A percentile compares a stretch with the other conserved stretches of the same genome.
Evolutionary conservation across 805 yeast genomes (phyloP).

Genomic region (Maudiozyma serrabonitensis): DNA sequence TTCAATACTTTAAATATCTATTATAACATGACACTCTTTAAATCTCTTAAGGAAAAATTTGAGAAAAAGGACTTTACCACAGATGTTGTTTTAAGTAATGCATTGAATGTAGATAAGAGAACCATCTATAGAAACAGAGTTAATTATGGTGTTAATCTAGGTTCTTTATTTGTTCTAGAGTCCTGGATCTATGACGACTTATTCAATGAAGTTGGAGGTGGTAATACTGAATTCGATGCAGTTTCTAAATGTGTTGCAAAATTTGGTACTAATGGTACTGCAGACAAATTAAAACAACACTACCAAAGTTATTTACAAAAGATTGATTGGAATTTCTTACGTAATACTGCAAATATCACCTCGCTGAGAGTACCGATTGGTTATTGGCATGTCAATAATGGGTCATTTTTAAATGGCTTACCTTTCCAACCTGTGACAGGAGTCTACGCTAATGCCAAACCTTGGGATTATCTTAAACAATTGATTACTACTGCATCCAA

Average conservation of each 20-base stretch:
- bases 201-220: slow-evolving; percentile 48
- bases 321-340: slow-evolving; percentile 74
- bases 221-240: slow-evolving; percentile 69
- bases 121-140: slow-evolving; percentile 50
- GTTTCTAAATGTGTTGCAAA: slow-evolving; percentile 39
- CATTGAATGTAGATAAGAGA: slow-evolving; percentile 24
- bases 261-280: slow-evolving; percentile 46
- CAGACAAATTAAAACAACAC: slow-evolving; percentile 45
- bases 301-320: slow-evolving; percentile 56
- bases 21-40: background rate
- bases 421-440: slow-evolving; percentile 45
- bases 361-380: slow-evolving; percentile 84
- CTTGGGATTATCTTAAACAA: slow-evolving; percentile 53
- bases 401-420: slow-evolving; percentile 44
- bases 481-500: slow-evolving; percentile 51
- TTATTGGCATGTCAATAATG: slow-evolving; percentile 76
- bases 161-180: slow-evolving; percentile 71
- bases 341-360: slow-evolving; percentile 52
- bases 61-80: background rate
- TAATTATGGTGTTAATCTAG: slow-evolving; percentile 81
- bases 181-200: slow-evolving; percentile 63
- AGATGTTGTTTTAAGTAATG: background rate
- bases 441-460: slow-evolving; percentile 53
- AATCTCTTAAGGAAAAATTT: background rate
- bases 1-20: too few relatives aligned